Conservation (phyloP, 352 stramenopile genomes). For the Pythium rhizo-oryzae region DNA sequence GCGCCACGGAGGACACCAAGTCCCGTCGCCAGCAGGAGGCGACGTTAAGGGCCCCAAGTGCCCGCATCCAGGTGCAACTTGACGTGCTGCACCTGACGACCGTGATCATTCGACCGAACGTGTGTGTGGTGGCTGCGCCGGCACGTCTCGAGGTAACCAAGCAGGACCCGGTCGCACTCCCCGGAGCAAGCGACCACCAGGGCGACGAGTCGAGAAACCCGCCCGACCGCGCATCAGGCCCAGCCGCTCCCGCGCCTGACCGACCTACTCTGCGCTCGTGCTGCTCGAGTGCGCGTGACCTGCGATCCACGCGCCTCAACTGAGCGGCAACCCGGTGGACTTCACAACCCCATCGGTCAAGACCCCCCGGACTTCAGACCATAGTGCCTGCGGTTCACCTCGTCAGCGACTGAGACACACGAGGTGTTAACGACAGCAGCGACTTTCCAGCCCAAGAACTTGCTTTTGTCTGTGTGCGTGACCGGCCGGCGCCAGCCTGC, state of each 20-base stretch:
- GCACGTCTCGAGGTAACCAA: constrained; percentile 2
- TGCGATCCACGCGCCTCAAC: constrained; percentile 7
- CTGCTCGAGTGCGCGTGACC: constrained; percentile 1
- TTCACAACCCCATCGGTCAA: neutral
- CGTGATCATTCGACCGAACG: constrained; percentile 5
- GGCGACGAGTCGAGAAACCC: constrained; percentile 2
- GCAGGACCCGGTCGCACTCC: neutral
- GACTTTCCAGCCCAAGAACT: too few relatives aligned
- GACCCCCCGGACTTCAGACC: too few relatives aligned
- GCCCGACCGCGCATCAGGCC: neutral
- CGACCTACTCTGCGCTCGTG: constrained; percentile 8
- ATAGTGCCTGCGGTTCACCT: too few relatives aligned
- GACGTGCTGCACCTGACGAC: constrained; percentile 1
- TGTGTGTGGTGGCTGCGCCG: neutral
- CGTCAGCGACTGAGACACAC: too few relatives aligned
- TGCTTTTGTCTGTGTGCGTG: too few relatives aligned
- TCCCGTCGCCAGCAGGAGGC: constrained; percentile 9
- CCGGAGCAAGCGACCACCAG: neutral
- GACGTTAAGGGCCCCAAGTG: neutral
- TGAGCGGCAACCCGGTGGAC: neutral
- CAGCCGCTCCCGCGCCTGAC: constrained; percentile 1
- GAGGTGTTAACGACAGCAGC: too few relatives aligned
- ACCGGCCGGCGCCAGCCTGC: too few relatives aligned
- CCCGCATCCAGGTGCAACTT: neutral
- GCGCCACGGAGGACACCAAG: too few relatives aligned